phyloP scores from a whole-genome alignment of 371 early-diverging fungal genomes.

The Apophysomyces ossiformis region DNA sequence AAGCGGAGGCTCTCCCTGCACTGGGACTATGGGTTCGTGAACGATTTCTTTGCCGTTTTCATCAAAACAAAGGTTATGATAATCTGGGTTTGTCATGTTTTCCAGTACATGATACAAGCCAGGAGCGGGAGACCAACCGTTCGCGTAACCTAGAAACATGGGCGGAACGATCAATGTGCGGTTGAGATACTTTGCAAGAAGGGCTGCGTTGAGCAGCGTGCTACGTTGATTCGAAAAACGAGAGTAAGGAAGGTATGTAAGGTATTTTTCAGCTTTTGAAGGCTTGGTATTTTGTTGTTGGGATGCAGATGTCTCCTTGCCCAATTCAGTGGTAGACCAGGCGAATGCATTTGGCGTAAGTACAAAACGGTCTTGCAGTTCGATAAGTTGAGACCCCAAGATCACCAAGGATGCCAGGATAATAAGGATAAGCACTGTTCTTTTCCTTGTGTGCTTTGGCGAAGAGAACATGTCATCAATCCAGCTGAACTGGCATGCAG shows the following conservation, averaged over 20 bases:
- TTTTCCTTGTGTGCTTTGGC: not conserved
- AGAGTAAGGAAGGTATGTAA: slow-evolving; percentile 57
- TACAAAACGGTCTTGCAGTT: not conserved
- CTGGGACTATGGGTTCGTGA: slow-evolving; percentile 17
- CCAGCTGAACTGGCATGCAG: not conserved
- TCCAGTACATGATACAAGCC: slow-evolving; percentile 25
- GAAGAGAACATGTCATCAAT: not conserved
- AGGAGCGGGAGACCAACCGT: slow-evolving; percentile 44
- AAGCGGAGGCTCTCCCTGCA: slow-evolving; percentile 17
- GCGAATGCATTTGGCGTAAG: not conserved
- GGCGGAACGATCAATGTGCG: slow-evolving; percentile 38
- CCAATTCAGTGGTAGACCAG: not conserved
- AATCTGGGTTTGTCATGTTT: slow-evolving; percentile 29
- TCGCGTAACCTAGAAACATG: slow-evolving; percentile 51
- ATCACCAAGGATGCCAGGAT: not conserved
- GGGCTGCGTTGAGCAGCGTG: slow-evolving; percentile 51
- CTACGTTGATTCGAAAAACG: slow-evolving; percentile 56
- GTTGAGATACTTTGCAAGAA: slow-evolving; percentile 39
- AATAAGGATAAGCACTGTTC: not conserved
- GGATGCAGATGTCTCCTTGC: not conserved
- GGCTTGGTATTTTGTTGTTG: not conserved
- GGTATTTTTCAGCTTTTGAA: slow-evolving; percentile 23
- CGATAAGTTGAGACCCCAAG: not conserved
- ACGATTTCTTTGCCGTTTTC: slow-evolving; percentile 7
- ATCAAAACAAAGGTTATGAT: slow-evolving; percentile 29